Percentiles rank a stretch among this genome's conserved stretches.
These are phyloP conservation scores for Eutrema yunnanense DNA, from an alignment of 345 rosid species.

Conservation along the genomic window DNA sequence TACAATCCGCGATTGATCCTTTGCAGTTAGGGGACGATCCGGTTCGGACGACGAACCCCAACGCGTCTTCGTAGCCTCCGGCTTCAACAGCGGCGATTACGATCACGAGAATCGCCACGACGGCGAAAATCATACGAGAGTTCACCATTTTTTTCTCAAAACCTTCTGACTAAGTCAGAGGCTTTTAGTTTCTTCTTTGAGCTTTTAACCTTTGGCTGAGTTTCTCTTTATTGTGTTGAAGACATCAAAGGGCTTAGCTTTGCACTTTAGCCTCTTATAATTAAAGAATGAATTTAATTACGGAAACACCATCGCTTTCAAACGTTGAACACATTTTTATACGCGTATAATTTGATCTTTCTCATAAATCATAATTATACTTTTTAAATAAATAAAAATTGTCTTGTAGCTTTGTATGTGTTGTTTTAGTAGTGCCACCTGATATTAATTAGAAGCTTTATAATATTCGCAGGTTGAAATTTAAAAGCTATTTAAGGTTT, in stretches of 20 bases:
- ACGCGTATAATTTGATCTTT: no score
- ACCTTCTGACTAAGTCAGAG: not conserved
- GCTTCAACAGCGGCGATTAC: constrained; percentile 31
- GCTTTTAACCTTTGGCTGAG: not conserved
- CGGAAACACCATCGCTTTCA: not conserved
- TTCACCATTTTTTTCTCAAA: not conserved
- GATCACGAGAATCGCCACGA: not conserved
- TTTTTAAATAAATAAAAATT: no score
- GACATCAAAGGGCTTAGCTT: not conserved
- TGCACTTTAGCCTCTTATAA: not conserved
- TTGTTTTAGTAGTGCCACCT: no score
- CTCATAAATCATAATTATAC: no score
- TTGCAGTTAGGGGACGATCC: constrained; percentile 31
- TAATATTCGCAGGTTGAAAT: not conserved
- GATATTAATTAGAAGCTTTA: no score
- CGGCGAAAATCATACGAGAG: constrained; percentile 18
- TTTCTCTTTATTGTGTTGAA: not conserved
- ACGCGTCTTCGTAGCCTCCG: constrained; percentile 25
- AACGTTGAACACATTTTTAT: not conserved
- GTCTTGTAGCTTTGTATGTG: no score
- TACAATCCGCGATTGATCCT: constrained; percentile 45
- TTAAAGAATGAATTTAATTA: not conserved
- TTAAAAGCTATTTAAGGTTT: no score
- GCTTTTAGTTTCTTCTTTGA: not conserved
- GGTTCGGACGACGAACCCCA: constrained; percentile 39